These are phyloP conservation scores for Pythium vanterpoolii DNA, from an alignment of 352 stramenopile species.

Conservation along the genomic window DNA sequence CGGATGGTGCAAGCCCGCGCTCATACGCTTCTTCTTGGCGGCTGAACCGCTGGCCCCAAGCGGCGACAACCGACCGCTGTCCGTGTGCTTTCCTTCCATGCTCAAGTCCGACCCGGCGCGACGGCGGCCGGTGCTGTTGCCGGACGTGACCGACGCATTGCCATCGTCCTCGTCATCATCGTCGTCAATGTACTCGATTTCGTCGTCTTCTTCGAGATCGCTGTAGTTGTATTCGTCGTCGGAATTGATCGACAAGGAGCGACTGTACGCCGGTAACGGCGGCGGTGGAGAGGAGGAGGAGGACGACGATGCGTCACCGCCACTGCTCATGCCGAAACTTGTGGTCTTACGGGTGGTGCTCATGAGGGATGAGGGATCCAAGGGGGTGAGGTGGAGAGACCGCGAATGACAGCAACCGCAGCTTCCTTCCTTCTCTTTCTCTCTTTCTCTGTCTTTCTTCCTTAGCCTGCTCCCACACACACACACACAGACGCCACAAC, in stretches of 20 bases:
- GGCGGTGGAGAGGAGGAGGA: too few species aligned
- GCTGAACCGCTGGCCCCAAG: constrained; percentile 36
- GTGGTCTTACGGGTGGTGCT: constrained; percentile 6
- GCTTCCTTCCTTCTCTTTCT: background rate
- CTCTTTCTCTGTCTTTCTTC: background rate
- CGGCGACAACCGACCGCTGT: constrained; percentile 36
- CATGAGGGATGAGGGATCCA: background rate
- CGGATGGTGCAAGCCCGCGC: constrained; percentile 25
- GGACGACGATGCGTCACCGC: background rate
- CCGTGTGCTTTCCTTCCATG: constrained; percentile 32
- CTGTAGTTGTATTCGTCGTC: constrained; percentile 86
- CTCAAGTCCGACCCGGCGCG: constrained; percentile 12
- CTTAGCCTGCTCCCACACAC: constrained; percentile 15
- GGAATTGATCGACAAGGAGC: constrained; percentile 47
- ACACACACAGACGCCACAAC: background rate
- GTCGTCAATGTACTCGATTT: constrained; percentile 47
- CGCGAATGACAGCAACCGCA: background rate
- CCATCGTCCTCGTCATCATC: constrained; percentile 71
- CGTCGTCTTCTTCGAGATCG: constrained; percentile 58
- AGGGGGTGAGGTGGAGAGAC: background rate
- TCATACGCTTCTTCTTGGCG: constrained; percentile 75
- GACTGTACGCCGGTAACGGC: constrained; percentile 20
- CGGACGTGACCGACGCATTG: constrained; percentile 27
- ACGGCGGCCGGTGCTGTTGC: constrained; percentile 21
- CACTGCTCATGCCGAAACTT: constrained; percentile 11